Conservation (phyloP, 2,329 filamentous ascomycete genomes). For the Neopestalotiopsis sp. region DNA sequence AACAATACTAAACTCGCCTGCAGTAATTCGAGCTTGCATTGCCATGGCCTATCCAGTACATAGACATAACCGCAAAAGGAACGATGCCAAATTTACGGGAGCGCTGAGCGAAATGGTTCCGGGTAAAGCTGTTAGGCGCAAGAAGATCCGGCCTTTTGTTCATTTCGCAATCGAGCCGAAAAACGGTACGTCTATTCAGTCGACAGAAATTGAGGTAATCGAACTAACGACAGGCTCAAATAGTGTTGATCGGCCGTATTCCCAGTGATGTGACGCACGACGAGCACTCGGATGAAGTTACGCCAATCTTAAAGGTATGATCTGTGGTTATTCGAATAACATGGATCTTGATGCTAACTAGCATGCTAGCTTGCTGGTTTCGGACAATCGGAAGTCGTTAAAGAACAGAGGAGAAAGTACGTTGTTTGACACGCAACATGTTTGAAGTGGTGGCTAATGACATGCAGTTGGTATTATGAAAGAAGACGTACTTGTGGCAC, state of each 20-base stretch:
- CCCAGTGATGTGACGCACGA: background rate
- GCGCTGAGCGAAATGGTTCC: slow-evolving; percentile 7
- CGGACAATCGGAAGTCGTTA: background rate
- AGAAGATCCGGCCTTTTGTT: slow-evolving; percentile 5
- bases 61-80: background rate
- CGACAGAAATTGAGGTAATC: background rate
- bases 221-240: background rate
- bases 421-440: background rate
- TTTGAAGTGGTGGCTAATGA: background rate
- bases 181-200: background rate
- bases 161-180: slow-evolving; percentile 8
- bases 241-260: slow-evolving; percentile 2
- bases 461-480: background rate
- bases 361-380: slow-evolving; percentile 2
- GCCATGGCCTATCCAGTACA: slow-evolving; percentile 12
- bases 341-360: background rate
- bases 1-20: background rate
- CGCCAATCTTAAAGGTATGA: slow-evolving; percentile 10
- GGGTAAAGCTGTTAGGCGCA: background rate
- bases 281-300: slow-evolving; percentile 1
- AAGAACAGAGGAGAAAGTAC: slow-evolving; percentile 9
- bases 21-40: slow-evolving; percentile 12
- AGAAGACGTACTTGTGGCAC: slow-evolving; percentile 3
- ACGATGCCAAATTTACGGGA: background rate
- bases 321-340: background rate